Conservation (phyloP, 495 filamentous ascomycete genomes). For the Viridothelium virens region DNA sequence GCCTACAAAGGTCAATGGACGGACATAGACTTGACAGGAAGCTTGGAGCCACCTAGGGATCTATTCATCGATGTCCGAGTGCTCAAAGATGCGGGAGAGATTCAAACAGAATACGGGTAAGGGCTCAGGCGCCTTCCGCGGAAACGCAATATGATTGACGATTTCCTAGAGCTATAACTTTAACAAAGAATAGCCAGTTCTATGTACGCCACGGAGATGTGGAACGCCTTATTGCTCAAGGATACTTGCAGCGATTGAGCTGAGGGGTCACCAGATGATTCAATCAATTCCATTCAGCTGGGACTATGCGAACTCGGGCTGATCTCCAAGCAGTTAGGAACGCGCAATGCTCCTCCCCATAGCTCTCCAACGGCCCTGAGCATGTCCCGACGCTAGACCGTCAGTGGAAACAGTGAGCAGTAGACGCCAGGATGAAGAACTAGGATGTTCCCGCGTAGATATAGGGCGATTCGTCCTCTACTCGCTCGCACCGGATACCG, state of each 20-base stretch:
- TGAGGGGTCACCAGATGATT: conserved; percentile 39
- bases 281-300: neutral
- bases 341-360: too few species aligned
- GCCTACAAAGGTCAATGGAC: conserved; percentile 99
- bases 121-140: conserved; percentile 24
- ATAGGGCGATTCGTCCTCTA: too few species aligned
- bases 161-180: conserved; percentile 70
- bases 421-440: neutral
- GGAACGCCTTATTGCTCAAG: conserved; percentile 87
- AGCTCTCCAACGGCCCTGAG: too few species aligned
- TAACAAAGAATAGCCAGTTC: conserved; percentile 97
- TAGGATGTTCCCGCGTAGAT: neutral
- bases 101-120: conserved; percentile 98
- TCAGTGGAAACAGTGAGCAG: too few species aligned
- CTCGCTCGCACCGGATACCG: too few species aligned
- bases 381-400: too few species aligned
- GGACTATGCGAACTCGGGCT: too few species aligned
- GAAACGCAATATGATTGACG: conserved; percentile 2
- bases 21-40: conserved; percentile 92
- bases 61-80: conserved; percentile 97
- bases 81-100: conserved; percentile 94
- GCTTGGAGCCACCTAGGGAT: conserved; percentile 87
- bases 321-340: too few species aligned
- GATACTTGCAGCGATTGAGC: conserved; percentile 88
- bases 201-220: conserved; percentile 96